These are phyloP conservation scores for Platanus orientalis DNA, from an alignment of 164 flowering plant species.

Conservation along the genomic window DNA sequence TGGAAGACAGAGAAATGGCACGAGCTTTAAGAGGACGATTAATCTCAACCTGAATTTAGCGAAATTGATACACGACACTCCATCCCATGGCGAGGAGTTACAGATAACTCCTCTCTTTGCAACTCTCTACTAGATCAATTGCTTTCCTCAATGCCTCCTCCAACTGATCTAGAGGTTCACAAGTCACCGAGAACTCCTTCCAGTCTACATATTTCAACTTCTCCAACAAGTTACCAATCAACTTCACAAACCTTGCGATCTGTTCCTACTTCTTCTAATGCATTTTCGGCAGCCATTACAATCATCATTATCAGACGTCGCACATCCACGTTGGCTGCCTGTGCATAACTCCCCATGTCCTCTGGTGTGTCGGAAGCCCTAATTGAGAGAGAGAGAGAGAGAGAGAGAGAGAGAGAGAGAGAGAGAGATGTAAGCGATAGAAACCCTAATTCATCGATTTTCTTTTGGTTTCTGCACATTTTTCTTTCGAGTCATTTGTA, in stretches of 20 bases:
- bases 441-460: no score
- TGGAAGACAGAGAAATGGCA: slow-evolving; percentile 37
- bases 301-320: slow-evolving; percentile 21
- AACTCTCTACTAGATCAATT: slow-evolving; percentile 25
- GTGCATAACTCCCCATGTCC: slow-evolving; percentile 13
- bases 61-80: slow-evolving; percentile 41
- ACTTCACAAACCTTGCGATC: slow-evolving; percentile 30
- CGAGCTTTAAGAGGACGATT: slow-evolving; percentile 32
- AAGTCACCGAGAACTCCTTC: slow-evolving; percentile 23
- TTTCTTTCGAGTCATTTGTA: no score
- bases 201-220: slow-evolving; percentile 32
- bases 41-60: slow-evolving; percentile 36
- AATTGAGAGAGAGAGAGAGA: no score
- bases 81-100: slow-evolving; percentile 54
- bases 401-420: no score
- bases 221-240: slow-evolving; percentile 42
- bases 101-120: slow-evolving; percentile 38
- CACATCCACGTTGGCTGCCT: slow-evolving; percentile 24
- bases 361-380: no score
- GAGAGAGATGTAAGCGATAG: no score
- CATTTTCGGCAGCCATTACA: slow-evolving; percentile 19
- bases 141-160: slow-evolving; percentile 35
- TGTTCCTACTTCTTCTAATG: slow-evolving; percentile 42
- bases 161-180: slow-evolving; percentile 34
- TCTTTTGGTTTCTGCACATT: no score